Percentiles rank a stretch among this genome's conserved stretches.
These are phyloP conservation scores for Drechslerella dactyloides DNA, from an alignment of 2,329 filamentous ascomycete genomes.

Conservation along the genomic window DNA sequence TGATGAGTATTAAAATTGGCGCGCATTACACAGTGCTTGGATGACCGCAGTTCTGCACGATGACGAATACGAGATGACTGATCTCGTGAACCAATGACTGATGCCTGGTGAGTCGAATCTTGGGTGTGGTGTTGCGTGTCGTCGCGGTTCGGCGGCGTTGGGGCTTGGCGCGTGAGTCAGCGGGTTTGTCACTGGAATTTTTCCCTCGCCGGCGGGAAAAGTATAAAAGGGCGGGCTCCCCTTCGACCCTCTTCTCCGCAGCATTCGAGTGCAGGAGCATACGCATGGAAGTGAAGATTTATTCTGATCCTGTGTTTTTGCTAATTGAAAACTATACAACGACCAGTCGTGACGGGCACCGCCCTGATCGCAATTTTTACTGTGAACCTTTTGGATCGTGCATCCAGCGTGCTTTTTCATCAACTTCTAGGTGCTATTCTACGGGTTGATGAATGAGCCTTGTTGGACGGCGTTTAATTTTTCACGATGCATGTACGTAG, in stretches of 20 bases:
- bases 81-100: no score
- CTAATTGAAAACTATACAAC: conserved; percentile 3
- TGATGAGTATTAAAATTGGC: no score
- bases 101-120: no score
- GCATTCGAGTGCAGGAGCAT: conserved; percentile 5
- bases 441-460: background rate
- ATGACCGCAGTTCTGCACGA: no score
- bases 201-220: background rate
- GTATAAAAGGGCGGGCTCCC: background rate
- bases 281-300: conserved; percentile 11
- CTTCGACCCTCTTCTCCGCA: background rate
- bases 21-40: no score
- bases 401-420: conserved; percentile 5
- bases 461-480: background rate
- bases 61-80: background rate
- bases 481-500: no score
- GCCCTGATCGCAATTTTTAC: conserved; percentile 4
- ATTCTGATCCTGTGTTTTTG: conserved; percentile 13
- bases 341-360: background rate
- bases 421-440: background rate
- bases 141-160: no score
- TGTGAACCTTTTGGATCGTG: background rate
- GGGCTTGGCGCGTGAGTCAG: background rate
- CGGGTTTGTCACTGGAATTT: background rate
- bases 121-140: background rate